Evolutionary conservation across 495 filamentous ascomycete genomes (phyloP).

Genomic region (Podospora pseudocomata): DNA sequence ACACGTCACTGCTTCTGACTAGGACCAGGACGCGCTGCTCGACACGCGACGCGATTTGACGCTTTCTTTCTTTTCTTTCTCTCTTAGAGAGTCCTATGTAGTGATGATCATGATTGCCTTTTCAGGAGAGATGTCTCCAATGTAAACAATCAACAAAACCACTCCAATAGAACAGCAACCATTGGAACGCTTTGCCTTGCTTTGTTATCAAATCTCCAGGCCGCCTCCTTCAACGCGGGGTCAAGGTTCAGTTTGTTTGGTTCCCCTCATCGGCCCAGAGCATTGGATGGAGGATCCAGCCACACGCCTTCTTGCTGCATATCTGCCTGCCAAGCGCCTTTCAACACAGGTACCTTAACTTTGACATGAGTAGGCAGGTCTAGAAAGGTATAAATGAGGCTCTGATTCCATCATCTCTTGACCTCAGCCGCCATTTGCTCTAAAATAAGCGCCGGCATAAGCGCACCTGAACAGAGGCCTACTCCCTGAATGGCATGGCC

Average conservation of each 20-base stretch:
- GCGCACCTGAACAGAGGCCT: no score
- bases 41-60: constrained; percentile 15
- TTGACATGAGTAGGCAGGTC: not conserved
- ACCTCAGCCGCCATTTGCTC: no score
- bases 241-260: not conserved
- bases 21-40: constrained; percentile 13
- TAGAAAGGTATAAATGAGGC: not conserved
- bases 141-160: constrained; percentile 6
- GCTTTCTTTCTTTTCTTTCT: not conserved
- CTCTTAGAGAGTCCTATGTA: no score
- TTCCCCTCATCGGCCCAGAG: not conserved
- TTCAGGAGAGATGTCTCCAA: not conserved
- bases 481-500: no score
- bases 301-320: not conserved
- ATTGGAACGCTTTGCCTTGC: not conserved
- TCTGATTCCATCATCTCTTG: not conserved
- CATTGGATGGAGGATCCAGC: not conserved
- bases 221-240: not conserved
- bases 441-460: no score
- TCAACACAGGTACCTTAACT: not conserved
- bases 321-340: not conserved
- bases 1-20: constrained; percentile 6
- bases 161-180: not conserved
- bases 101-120: not conserved
- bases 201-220: constrained; percentile 7